These are phyloP conservation scores for grape (Vitis vinifera) DNA, from an alignment of 164 flowering plant genomes.

Conservation along the genomic window ASM3070453v1 NC_081811.1:22503501-22504000, in stretches of 20 bases:
- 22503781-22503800: constrained; percentile 38
- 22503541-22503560: constrained; percentile 53
- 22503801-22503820: constrained; percentile 75
- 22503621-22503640: constrained; percentile 61
- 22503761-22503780: constrained; percentile 48
- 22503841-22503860: constrained; percentile 47
- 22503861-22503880: constrained; percentile 54
- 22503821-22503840: constrained; percentile 72
- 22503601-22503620: constrained; percentile 42
- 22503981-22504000: constrained; percentile 43
- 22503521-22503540: constrained; percentile 61
- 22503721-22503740: constrained; percentile 74
- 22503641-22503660: constrained; percentile 64
- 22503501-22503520: constrained; percentile 72
- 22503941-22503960: constrained; percentile 60
- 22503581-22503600: constrained; percentile 49
- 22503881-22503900: constrained; percentile 47
- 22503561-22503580: constrained; percentile 60
- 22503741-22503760: constrained; percentile 77
- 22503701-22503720: constrained; percentile 54
- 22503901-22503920: constrained; percentile 44
- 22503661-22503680: constrained; percentile 31
- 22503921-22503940: constrained; percentile 66
- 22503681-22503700: constrained; percentile 57
- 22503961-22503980: constrained; percentile 47